phyloP scores from a whole-genome alignment of 176 grass and related monocot species.

The Eragrostis nindensis region DNA sequence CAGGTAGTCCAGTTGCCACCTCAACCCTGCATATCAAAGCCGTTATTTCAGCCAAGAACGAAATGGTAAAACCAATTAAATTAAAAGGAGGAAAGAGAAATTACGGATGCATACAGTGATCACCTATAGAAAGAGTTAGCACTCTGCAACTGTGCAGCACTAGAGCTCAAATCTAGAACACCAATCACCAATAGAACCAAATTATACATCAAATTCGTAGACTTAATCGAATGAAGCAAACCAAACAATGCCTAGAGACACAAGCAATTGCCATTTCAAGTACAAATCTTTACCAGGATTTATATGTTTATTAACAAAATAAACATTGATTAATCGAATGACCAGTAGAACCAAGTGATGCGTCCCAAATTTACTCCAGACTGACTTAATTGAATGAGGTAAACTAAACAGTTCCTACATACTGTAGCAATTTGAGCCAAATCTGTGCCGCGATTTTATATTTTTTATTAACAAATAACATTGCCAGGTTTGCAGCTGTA shows the following conservation, averaged over 20 bases:
- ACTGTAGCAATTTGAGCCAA: no score
- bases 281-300: no score
- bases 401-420: no score
- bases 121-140: neutral
- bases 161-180: constrained; percentile 29
- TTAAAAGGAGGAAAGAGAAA: constrained; percentile 16
- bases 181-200: neutral
- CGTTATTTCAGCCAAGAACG: constrained; percentile 32
- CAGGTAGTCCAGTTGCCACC: constrained; percentile 88
- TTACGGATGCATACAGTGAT: neutral
- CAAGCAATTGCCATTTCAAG: constrained; percentile 6
- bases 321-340: no score
- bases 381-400: no score
- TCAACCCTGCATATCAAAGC: constrained; percentile 71
- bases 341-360: no score
- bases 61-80: no score
- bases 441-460: no score
- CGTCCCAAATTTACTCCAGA: no score
- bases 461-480: no score
- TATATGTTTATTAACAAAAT: no score
- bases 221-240: neutral
- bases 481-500: neutral
- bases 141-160: neutral
- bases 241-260: neutral
- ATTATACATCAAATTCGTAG: neutral